These are phyloP conservation scores for Coemansia sp. DNA, from an alignment of 192 early-diverging fungal genomes.

Conservation along the genomic window DNA sequence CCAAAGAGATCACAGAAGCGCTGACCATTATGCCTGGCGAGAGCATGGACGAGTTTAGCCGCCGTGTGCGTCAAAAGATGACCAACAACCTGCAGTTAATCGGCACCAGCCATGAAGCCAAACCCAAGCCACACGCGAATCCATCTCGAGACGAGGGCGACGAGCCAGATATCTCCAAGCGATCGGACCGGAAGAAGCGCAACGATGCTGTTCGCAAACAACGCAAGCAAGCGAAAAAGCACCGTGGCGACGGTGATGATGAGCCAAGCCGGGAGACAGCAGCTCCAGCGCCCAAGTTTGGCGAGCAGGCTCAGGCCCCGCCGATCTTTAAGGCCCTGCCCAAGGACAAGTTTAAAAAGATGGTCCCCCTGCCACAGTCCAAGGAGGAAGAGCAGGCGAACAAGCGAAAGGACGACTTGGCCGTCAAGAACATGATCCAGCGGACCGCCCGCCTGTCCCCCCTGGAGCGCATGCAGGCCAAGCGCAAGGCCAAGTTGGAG, in stretches of 20 bases:
- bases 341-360: slow-evolving; percentile 44
- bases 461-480: slow-evolving; percentile 47
- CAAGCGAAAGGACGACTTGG: slow-evolving; percentile 34
- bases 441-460: slow-evolving; percentile 40
- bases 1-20: slow-evolving; percentile 17
- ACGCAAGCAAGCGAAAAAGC: slow-evolving; percentile 30
- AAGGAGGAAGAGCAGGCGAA: slow-evolving; percentile 22
- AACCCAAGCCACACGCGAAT: background rate
- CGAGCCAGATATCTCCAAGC: slow-evolving; percentile 18
- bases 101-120: slow-evolving; percentile 7
- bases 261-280: background rate
- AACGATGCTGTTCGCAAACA: slow-evolving; percentile 36
- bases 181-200: slow-evolving; percentile 27
- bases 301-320: slow-evolving; percentile 48
- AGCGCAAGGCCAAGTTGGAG: slow-evolving; percentile 31
- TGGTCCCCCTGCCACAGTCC: slow-evolving; percentile 39
- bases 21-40: slow-evolving; percentile 44
- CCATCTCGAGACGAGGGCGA: slow-evolving; percentile 35
- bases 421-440: slow-evolving; percentile 49
- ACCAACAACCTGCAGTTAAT: slow-evolving; percentile 34
- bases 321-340: slow-evolving; percentile 46
- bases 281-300: slow-evolving; percentile 27
- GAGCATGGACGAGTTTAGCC: slow-evolving; percentile 33
- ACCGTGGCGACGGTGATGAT: slow-evolving; percentile 6
- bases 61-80: slow-evolving; percentile 40